A percentile compares a stretch with the other conserved stretches of the same genome.
Conservation (phyloP, 176 grass and related monocot genomes). For the Musa itinerans region DNA sequence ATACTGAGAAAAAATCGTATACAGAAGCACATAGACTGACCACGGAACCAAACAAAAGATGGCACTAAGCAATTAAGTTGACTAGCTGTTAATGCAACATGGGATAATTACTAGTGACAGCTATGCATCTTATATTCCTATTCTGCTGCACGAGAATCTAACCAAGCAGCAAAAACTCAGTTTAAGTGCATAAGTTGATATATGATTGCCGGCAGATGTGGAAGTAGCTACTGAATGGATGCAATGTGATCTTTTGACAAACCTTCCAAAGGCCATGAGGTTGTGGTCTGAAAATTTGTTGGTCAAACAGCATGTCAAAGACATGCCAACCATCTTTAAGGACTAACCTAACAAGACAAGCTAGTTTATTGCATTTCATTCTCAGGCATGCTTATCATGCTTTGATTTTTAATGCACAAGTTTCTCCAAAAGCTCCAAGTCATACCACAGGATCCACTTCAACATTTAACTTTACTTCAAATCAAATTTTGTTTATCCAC, state of each 20-base stretch:
- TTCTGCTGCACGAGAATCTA: not conserved
- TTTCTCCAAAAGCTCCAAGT: not conserved
- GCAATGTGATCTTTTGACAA: not conserved
- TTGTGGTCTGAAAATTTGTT: not conserved
- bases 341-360: not conserved
- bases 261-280: not conserved
- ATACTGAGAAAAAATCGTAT: not conserved
- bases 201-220: not conserved
- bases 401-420: not conserved
- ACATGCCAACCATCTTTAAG: not conserved
- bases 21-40: not conserved
- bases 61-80: not conserved
- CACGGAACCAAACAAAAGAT: not conserved
- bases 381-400: not conserved
- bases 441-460: not conserved
- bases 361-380: not conserved
- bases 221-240: not conserved
- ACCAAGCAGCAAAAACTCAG: not conserved
- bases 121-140: not conserved
- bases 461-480: not conserved
- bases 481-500: not conserved
- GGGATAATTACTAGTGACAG: not conserved
- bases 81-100: not conserved
- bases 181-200: not conserved
- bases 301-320: not conserved